These are phyloP conservation scores for Nepenthes alata DNA, from an alignment of 179 eudicot species.

Conservation along the genomic window DNA sequence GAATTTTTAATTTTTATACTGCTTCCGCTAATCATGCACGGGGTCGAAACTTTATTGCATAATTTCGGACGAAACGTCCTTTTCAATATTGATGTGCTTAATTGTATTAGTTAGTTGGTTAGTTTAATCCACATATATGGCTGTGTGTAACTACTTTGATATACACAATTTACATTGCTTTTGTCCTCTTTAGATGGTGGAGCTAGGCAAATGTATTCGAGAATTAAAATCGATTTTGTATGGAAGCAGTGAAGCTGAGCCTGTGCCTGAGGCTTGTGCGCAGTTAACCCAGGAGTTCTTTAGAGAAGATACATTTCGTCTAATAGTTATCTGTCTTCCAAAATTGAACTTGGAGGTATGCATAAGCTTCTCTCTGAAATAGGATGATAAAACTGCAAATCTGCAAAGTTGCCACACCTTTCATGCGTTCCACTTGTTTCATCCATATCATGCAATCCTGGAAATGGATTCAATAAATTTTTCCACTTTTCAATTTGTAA, in stretches of 20 bases:
- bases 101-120: too few species aligned
- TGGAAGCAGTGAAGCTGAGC: slow-evolving; percentile 90
- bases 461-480: neutral
- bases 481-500: slow-evolving; percentile 1
- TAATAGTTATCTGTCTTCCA: slow-evolving; percentile 60
- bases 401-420: neutral
- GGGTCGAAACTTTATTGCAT: too few species aligned
- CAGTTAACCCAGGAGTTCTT: slow-evolving; percentile 97
- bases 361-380: neutral
- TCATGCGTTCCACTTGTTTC: too few species aligned
- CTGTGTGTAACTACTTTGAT: neutral
- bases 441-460: neutral
- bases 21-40: too few species aligned
- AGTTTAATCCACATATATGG: neutral
- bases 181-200: slow-evolving; percentile 40
- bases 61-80: too few species aligned
- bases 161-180: neutral
- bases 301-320: slow-evolving; percentile 67
- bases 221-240: slow-evolving; percentile 77
- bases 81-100: too few species aligned
- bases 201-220: slow-evolving; percentile 59
- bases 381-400: neutral
- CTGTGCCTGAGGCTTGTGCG: slow-evolving; percentile 83
- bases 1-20: too few species aligned
- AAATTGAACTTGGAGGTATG: slow-evolving; percentile 80